Conservation (phyloP, 2,329 filamentous ascomycete genomes). For the Trichoderma lentiforme region DNA sequence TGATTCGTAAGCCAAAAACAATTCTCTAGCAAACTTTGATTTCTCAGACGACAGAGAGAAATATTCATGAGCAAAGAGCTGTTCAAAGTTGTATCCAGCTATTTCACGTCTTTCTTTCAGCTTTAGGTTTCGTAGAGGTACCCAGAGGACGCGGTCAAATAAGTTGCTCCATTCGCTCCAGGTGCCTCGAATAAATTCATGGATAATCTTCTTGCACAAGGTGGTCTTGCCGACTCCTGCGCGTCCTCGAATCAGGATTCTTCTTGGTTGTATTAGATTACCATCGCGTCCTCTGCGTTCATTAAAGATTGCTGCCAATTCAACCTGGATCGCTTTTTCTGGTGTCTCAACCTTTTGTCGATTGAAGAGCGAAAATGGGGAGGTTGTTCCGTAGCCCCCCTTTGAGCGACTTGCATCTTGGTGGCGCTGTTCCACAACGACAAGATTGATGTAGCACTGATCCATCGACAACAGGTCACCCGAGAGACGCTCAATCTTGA, state of each 20-base stretch:
- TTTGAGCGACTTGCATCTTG: background rate
- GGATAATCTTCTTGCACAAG: constrained; percentile 38
- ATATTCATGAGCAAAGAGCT: constrained; percentile 29
- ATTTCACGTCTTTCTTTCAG: constrained; percentile 26
- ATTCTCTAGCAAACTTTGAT: constrained; percentile 20
- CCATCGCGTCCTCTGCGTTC: constrained; percentile 22
- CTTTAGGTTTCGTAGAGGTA: constrained; percentile 33
- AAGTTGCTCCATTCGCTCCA: constrained; percentile 19
- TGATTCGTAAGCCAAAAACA: constrained; percentile 17
- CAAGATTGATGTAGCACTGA: constrained; percentile 41
- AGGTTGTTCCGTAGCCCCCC: background rate
- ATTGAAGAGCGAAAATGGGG: background rate
- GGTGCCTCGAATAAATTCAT: constrained; percentile 29
- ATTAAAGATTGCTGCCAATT: constrained; percentile 29
- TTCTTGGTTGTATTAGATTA: constrained; percentile 23
- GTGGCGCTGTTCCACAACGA: constrained; percentile 30
- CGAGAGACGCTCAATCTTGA: constrained; percentile 36
- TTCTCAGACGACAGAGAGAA: constrained; percentile 24
- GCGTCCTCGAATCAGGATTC: constrained; percentile 35
- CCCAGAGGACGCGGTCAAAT: constrained; percentile 39
- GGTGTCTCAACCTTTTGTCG: constrained; percentile 29
- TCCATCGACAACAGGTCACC: constrained; percentile 32
- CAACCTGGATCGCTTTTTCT: constrained; percentile 24
- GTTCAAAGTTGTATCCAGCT: constrained; percentile 24
- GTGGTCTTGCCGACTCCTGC: constrained; percentile 39